A percentile compares a stretch with the other conserved stretches of the same genome.
Evolutionary conservation across 163 green algal genomes (phyloP).

Genomic region (Chlorella variabilis): DNA sequence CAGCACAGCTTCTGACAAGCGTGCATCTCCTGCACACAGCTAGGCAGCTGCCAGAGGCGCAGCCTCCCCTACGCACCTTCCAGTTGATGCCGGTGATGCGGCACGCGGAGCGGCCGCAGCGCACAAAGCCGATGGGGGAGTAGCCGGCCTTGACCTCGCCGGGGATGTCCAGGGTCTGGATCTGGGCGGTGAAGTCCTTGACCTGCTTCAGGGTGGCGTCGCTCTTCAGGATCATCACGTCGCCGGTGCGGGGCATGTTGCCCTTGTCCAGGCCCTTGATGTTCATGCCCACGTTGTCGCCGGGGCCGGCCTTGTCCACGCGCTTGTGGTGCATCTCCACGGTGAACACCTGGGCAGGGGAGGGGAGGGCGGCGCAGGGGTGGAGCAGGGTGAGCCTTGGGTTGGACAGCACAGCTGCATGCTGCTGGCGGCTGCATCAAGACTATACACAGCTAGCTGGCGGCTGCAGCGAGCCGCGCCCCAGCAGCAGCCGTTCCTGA

Average conservation of each 20-base stretch:
- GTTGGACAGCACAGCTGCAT: background rate
- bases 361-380: background rate
- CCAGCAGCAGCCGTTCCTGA: too few relatives aligned
- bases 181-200: conserved; percentile 90
- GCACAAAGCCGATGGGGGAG: conserved; percentile 93
- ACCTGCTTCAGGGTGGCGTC: conserved; percentile 83
- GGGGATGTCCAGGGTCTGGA: conserved; percentile 95
- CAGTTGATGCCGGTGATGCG: conserved; percentile 86
- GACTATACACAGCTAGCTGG: too few relatives aligned
- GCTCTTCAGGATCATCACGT: conserved; percentile 95
- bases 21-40: background rate
- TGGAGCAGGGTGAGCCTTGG: background rate
- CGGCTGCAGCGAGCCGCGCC: too few relatives aligned
- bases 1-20: background rate
- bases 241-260: conserved; percentile 88
- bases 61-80: conserved; percentile 69
- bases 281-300: conserved; percentile 99
- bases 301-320: conserved; percentile 93
- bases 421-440: too few relatives aligned
- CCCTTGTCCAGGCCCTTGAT: conserved; percentile 97
- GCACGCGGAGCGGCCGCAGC: conserved; percentile 90
- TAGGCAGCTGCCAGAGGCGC: too few relatives aligned
- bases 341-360: conserved; percentile 84
- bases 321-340: conserved; percentile 99
- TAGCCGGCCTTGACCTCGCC: conserved; percentile 93